Conservation (phyloP, 2,329 filamentous ascomycete species). For the Paraconiothyrium brasiliense region DNA sequence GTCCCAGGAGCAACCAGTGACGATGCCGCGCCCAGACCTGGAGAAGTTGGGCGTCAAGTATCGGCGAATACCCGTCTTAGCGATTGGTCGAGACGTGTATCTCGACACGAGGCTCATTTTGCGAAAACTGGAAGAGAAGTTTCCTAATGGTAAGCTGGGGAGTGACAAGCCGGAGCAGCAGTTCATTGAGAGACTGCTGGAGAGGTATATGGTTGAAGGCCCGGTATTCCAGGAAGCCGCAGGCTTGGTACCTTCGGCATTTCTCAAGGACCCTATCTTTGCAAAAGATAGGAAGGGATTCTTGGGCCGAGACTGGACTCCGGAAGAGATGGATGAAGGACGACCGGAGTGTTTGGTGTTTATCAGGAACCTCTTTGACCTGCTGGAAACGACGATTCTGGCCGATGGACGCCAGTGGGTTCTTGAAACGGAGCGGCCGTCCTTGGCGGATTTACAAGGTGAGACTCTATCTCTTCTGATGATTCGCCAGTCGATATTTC, state of each 20-base stretch:
- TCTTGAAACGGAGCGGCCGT: conserved; percentile 59
- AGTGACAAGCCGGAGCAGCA: conserved; percentile 3
- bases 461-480: conserved; percentile 17
- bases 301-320: conserved; percentile 52
- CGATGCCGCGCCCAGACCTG: conserved; percentile 73
- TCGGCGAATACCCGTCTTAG: conserved; percentile 73
- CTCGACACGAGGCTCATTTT: conserved; percentile 75
- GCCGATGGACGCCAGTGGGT: conserved; percentile 72
- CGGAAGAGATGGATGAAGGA: conserved; percentile 50
- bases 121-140: conserved; percentile 67
- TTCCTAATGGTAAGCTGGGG: conserved; percentile 21
- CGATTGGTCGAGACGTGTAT: conserved; percentile 74
- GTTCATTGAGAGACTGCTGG: conserved; percentile 59
- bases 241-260: conserved; percentile 63
- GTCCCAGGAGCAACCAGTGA: conserved; percentile 63
- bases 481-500: background rate
- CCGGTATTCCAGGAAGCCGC: conserved; percentile 64
- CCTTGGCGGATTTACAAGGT: conserved; percentile 73
- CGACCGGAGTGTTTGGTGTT: conserved; percentile 65
- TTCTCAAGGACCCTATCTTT: conserved; percentile 67
- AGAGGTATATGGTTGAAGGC: conserved; percentile 64
- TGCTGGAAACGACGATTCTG: conserved; percentile 69
- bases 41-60: conserved; percentile 69
- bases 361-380: conserved; percentile 61
- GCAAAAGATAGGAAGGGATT: conserved; percentile 64